phyloP scores from a whole-genome alignment of 495 filamentous ascomycete species.

The Penicillium maclennaniae region DNA sequence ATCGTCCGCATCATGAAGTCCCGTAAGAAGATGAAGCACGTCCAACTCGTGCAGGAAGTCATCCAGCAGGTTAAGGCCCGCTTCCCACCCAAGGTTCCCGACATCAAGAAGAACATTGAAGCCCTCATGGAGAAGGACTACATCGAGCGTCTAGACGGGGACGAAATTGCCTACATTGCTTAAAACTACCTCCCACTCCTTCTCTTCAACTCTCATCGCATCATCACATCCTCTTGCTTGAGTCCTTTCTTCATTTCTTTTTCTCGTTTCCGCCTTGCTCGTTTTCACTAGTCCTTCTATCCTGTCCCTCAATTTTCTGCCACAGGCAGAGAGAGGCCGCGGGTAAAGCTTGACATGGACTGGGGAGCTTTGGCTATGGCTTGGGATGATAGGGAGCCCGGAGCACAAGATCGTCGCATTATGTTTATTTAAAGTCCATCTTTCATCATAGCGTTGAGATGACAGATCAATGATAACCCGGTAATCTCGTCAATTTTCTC shows the following conservation, averaged over 20 bases:
- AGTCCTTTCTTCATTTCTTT: constrained; percentile 10
- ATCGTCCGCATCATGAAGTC: constrained; percentile 99
- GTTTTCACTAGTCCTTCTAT: neutral
- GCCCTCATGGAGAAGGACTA: constrained; percentile 99
- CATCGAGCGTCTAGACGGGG: constrained; percentile 88
- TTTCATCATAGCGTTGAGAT: constrained; percentile 37
- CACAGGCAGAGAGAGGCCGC: neutral
- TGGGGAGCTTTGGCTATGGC: constrained; percentile 5
- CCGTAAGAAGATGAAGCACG: constrained; percentile 96
- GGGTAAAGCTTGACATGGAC: neutral
- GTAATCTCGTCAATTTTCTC: constrained; percentile 1
- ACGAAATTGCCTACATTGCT: constrained; percentile 89
- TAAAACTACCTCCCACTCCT: constrained; percentile 30
- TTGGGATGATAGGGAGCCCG: constrained; percentile 15
- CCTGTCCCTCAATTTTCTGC: neutral
- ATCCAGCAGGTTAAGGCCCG: constrained; percentile 92
- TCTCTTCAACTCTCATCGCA: constrained; percentile 6
- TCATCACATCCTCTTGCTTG: constrained; percentile 8
- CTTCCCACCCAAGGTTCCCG: constrained; percentile 85
- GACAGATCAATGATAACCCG: constrained; percentile 36
- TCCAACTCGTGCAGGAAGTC: constrained; percentile 85
- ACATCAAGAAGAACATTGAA: constrained; percentile 99
- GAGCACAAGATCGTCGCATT: constrained; percentile 44
- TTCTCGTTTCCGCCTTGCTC: constrained; percentile 7
- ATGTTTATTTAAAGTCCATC: constrained; percentile 27